phyloP scores from a whole-genome alignment of 768 basidiomycete genomes.

The Cystobasidium ongulense region DNA sequence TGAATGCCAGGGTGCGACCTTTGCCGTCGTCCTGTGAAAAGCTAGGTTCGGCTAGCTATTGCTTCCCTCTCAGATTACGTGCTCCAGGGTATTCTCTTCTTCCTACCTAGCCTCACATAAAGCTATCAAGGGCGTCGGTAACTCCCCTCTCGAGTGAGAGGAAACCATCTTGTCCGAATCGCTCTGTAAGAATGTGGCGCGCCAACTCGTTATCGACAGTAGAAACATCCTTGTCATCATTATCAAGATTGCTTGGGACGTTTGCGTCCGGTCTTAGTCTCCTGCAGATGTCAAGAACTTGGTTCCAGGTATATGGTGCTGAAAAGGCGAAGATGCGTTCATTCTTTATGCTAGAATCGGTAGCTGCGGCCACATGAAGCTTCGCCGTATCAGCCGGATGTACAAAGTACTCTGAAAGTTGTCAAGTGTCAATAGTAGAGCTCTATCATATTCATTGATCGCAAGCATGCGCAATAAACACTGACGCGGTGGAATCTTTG shows the following conservation, averaged over 20 bases:
- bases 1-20: too few species aligned
- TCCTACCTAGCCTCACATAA: not conserved
- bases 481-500: conserved; percentile 4
- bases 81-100: not conserved
- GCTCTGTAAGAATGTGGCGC: not conserved
- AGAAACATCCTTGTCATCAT: conserved; percentile 1
- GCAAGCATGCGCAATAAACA: not conserved
- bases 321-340: conserved; percentile 25
- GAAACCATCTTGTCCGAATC: not conserved
- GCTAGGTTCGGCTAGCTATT: not conserved
- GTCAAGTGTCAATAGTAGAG: too few species aligned
- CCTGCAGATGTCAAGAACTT: not conserved
- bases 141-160: not conserved
- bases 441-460: not conserved
- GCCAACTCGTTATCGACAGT: conserved; percentile 19
- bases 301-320: conserved; percentile 9
- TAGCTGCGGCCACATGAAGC: conserved; percentile 5
- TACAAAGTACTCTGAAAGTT: conserved; percentile 7
- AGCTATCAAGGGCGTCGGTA: not conserved
- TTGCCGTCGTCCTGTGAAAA: too few species aligned
- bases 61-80: too few species aligned
- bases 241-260: not conserved
- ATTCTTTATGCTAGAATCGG: not conserved
- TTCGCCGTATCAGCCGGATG: not conserved
- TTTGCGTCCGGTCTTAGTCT: not conserved